Evolutionary conservation across 306 rosid genomes (phyloP), one percentile per base, ranked within the genome.

Genomic region (Trifolium repens): DNA sequence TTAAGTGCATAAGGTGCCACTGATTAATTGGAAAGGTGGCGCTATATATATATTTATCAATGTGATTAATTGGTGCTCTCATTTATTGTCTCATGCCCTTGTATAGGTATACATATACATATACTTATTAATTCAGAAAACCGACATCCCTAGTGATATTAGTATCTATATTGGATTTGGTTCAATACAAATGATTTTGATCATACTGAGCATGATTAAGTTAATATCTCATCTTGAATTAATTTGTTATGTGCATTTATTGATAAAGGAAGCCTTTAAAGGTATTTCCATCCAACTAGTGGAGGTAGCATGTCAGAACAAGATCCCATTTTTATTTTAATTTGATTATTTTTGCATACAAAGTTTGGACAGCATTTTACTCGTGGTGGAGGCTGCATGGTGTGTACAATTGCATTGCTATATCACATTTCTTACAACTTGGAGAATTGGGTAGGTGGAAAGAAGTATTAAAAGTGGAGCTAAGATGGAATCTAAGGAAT

Each of bases 81-180:
- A 10, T 16, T 52, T 19, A 52, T 52, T 7, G 11, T 8, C 58
- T 52, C 58, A 32, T 53, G 59, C 27, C 22, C 27, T 53, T 16
- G 59, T 26, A 24, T 58, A 11, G 12, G 26, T 52, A 16, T 52
- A 16, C 17, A 37, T 75, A n/a, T 12, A 16, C 17, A 37, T 75
- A n/a, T 12, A 9, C 27, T 53, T 3, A 55, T 77, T 15, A 46
- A 66, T 65, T 78, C 73, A 75, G 44, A 81, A 87, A 88, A 89
- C 93, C 90, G 86, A 89, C 90, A 91, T 91, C 90, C 93, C 84
- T 60, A 79, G 89, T 87, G 91, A 82, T 85, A 83, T 79, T 79
- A 84, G 62, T 82, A 91, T 89, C 93, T 89, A 89, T 85, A 86
- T 82, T 87, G 86, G 90, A 87, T 87, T 82, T 82, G 75, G 54